These are phyloP conservation scores for Apiospora pterosperma DNA, from an alignment of 2,329 filamentous ascomycete genomes.

Conservation along the genomic window DNA sequence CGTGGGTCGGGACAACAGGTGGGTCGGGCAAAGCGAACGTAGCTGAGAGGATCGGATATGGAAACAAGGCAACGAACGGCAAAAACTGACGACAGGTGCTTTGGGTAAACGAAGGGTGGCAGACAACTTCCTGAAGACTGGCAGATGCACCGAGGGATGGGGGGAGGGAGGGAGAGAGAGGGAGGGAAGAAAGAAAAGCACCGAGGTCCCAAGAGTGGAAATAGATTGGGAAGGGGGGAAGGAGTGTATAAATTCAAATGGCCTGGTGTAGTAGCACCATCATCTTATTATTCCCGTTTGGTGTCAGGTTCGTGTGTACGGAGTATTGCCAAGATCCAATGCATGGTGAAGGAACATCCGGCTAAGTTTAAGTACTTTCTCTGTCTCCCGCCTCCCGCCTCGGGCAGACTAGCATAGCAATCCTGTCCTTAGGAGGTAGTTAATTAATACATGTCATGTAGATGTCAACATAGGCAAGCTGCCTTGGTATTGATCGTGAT, in stretches of 20 bases:
- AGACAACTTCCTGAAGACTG: not conserved
- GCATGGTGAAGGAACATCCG: not conserved
- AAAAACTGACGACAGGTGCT: not conserved
- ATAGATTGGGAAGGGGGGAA: not conserved
- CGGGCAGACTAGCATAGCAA: not conserved
- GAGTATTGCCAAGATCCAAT: not conserved
- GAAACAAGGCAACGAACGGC: not conserved
- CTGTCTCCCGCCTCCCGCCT: not conserved
- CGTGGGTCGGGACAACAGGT: not conserved
- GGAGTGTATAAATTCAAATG: not conserved
- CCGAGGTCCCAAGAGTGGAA: not conserved
- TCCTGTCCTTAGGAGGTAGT: not conserved
- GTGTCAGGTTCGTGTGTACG: not conserved
- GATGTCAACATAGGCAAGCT: not conserved
- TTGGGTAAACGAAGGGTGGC: not conserved
- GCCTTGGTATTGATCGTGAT: not conserved
- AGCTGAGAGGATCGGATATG: not conserved
- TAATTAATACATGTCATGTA: too few species aligned
- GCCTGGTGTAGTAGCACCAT: slow-evolving; percentile 1
- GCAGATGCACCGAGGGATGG: not conserved
- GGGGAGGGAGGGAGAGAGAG: not conserved
- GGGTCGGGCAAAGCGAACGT: not conserved
- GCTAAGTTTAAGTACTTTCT: not conserved
- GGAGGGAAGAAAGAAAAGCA: not conserved
- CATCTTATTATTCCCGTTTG: not conserved